Conservation (phyloP, 2,329 filamentous ascomycete genomes). For the Fusarium metavorans region DNA sequence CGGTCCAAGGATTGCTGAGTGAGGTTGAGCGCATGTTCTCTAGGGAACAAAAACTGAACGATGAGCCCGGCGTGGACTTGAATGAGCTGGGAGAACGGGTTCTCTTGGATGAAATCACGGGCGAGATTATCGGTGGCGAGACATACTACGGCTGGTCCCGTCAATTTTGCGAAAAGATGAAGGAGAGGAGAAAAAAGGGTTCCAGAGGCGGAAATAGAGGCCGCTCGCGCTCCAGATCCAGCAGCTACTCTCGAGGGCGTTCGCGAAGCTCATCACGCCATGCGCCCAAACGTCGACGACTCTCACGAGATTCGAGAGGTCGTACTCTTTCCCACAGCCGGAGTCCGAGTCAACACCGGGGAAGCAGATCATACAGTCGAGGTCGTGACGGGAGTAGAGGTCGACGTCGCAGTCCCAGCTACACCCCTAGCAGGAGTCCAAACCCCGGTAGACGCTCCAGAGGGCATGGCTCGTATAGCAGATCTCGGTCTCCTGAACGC, state of each 20-base stretch:
- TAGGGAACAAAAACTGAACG: slow-evolving; percentile 60
- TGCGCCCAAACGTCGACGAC: slow-evolving; percentile 47
- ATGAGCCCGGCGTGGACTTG: slow-evolving; percentile 69
- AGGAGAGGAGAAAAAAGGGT: slow-evolving; percentile 59
- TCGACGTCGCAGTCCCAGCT: slow-evolving; percentile 40
- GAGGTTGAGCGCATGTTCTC: slow-evolving; percentile 78
- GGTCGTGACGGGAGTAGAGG: slow-evolving; percentile 30
- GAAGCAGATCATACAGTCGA: slow-evolving; percentile 47
- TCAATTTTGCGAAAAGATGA: slow-evolving; percentile 85
- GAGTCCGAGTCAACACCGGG: slow-evolving; percentile 47
- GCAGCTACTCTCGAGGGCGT: slow-evolving; percentile 43
- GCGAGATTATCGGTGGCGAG: slow-evolving; percentile 73
- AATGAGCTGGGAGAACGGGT: slow-evolving; percentile 80
- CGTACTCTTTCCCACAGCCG: slow-evolving; percentile 43
- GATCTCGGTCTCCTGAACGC: slow-evolving; percentile 44
- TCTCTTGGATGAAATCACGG: slow-evolving; percentile 73
- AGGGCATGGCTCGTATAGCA: slow-evolving; percentile 40
- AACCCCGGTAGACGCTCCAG: slow-evolving; percentile 34
- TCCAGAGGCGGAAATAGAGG: slow-evolving; percentile 43
- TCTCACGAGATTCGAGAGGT: slow-evolving; percentile 38
- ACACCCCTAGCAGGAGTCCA: slow-evolving; percentile 51
- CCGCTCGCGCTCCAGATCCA: slow-evolving; percentile 50
- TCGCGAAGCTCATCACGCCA: slow-evolving; percentile 50
- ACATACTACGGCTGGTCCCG: slow-evolving; percentile 92
- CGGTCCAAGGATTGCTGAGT: slow-evolving; percentile 77